Evolutionary conservation across 2,329 filamentous ascomycete species (phyloP).

Genomic region (Arthrobotrys musiformis): DNA sequence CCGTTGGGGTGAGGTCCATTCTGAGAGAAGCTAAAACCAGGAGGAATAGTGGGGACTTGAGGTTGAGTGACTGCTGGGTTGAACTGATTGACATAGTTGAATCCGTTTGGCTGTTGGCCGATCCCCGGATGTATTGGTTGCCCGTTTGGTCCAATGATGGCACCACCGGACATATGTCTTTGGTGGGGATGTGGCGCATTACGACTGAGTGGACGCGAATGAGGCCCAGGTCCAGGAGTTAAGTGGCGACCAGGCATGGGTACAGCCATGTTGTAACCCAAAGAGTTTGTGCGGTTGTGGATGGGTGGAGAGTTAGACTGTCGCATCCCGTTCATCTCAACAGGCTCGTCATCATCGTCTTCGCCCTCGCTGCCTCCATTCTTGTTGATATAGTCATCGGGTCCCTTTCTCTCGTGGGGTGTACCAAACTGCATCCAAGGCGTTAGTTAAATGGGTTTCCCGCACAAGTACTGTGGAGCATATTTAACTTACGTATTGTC

Average conservation of each 20-base stretch:
- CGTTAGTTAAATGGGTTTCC: background rate
- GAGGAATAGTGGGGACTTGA: slow-evolving; percentile 42
- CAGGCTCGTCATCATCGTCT: slow-evolving; percentile 77
- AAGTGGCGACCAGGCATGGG: slow-evolving; percentile 44
- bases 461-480: background rate
- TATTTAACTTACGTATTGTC: slow-evolving; percentile 80
- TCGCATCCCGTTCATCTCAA: slow-evolving; percentile 60
- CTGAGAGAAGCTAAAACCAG: slow-evolving; percentile 45
- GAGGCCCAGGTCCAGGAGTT: slow-evolving; percentile 36
- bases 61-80: slow-evolving; percentile 51
- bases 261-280: slow-evolving; percentile 35
- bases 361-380: slow-evolving; percentile 79
- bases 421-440: slow-evolving; percentile 77
- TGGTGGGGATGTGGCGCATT: slow-evolving; percentile 54
- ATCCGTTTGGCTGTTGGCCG: slow-evolving; percentile 41
- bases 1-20: slow-evolving; percentile 62
- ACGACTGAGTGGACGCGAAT: slow-evolving; percentile 48
- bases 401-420: slow-evolving; percentile 95
- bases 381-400: slow-evolving; percentile 87
- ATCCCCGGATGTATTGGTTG: slow-evolving; percentile 49
- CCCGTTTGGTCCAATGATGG: slow-evolving; percentile 48
- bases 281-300: slow-evolving; percentile 66
- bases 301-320: slow-evolving; percentile 72
- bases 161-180: slow-evolving; percentile 42
- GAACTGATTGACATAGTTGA: slow-evolving; percentile 52